Conservation (phyloP, 106 monocot species). For the Gastrodia elata region DNA sequence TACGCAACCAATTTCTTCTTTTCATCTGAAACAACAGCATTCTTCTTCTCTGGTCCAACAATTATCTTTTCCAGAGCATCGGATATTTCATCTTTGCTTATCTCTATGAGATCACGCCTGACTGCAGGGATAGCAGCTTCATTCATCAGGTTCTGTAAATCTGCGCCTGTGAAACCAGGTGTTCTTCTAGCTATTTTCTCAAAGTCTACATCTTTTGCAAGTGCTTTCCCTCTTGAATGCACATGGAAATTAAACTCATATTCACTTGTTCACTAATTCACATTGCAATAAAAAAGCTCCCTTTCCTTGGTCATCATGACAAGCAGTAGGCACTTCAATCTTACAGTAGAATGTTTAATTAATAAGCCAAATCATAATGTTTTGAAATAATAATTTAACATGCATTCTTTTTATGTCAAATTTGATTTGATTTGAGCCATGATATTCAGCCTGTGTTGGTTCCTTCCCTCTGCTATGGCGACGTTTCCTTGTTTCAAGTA, state of each 20-base stretch:
- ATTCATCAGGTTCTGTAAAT: slow-evolving; percentile 98
- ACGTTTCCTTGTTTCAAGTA: too few relatives aligned
- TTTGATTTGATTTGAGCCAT: not conserved
- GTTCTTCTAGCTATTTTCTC: slow-evolving; percentile 96
- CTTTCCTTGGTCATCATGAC: not conserved
- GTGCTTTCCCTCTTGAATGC: slow-evolving; percentile 92
- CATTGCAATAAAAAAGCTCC: not conserved
- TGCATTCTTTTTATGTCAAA: not conserved
- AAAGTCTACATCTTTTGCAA: slow-evolving; percentile 97
- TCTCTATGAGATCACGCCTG: slow-evolving; percentile 89
- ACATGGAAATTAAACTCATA: slow-evolving; percentile 35
- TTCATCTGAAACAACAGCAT: slow-evolving; percentile 94
- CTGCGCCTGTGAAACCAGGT: slow-evolving; percentile 96
- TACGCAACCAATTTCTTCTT: slow-evolving; percentile 95
- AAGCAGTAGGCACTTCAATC: not conserved
- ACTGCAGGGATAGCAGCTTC: slow-evolving; percentile 99
- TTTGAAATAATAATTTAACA: too few relatives aligned
- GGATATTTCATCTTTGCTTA: slow-evolving; percentile 98
- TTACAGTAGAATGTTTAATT: not conserved
- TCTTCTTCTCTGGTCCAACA: slow-evolving; percentile 99
- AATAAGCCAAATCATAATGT: too few relatives aligned
- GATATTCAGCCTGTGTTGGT: not conserved
- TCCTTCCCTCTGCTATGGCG: not conserved
- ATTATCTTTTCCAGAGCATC: slow-evolving; percentile 97
- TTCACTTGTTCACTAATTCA: not conserved